Percentiles rank a stretch among this genome's conserved stretches.
These are phyloP conservation scores for Kodamaea lidongshanica DNA, from an alignment of 805 yeast genomes.

Conservation along the genomic window DNA sequence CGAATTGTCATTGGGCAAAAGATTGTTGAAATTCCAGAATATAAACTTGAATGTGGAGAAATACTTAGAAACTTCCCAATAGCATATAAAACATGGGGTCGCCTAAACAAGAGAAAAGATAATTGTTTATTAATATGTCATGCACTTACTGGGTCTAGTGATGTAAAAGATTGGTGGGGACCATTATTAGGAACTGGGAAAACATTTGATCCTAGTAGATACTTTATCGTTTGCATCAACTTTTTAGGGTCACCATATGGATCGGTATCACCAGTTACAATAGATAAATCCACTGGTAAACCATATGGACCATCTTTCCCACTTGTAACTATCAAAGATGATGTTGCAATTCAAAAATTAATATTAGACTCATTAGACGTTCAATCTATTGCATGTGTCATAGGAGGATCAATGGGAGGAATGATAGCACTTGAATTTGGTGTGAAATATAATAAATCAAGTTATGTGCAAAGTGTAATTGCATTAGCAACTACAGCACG, in stretches of 20 bases:
- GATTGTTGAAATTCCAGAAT: constrained; percentile 69
- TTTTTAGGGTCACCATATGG: constrained; percentile 98
- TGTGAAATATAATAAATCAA: constrained; percentile 49
- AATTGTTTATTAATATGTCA: constrained; percentile 91
- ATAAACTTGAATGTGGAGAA: constrained; percentile 78
- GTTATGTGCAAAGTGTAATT: constrained; percentile 64
- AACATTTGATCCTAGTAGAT: constrained; percentile 87
- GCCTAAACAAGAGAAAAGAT: constrained; percentile 57
- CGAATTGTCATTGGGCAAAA: constrained; percentile 70
- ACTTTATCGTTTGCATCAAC: constrained; percentile 80
- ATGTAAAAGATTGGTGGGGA: constrained; percentile 99
- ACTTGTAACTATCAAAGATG: constrained; percentile 88
- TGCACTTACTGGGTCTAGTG: constrained; percentile 93
- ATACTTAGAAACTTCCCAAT: constrained; percentile 69
- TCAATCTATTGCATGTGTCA: constrained; percentile 70
- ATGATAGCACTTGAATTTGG: constrained; percentile 91
- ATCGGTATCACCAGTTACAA: constrained; percentile 82
- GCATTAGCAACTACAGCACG: constrained; percentile 92
- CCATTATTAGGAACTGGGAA: constrained; percentile 79
- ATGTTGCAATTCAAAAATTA: constrained; percentile 68
- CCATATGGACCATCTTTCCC: constrained; percentile 95
- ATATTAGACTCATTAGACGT: constrained; percentile 78
- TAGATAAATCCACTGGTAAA: constrained; percentile 68
- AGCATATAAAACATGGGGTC: constrained; percentile 96
- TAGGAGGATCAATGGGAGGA: constrained; percentile 99